A percentile compares a stretch with the other conserved stretches of the same genome.
Evolutionary conservation across 2,329 filamentous ascomycete species (phyloP).

Genomic region (Colletotrichum cordylinicola): DNA sequence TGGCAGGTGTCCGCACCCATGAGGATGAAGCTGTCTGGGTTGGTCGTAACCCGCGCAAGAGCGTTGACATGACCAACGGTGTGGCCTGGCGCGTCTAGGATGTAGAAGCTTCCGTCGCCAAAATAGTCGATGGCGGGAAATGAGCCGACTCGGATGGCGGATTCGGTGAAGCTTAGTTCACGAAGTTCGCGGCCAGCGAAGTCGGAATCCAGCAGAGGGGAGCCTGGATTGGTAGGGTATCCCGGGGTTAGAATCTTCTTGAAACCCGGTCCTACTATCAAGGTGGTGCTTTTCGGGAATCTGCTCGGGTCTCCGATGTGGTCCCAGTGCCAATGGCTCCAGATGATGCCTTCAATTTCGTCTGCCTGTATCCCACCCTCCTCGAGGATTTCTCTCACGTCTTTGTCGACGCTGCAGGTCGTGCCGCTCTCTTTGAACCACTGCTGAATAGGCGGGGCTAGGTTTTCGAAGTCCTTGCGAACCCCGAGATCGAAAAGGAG

Average conservation of each 20-base stretch:
- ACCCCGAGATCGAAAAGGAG: background rate
- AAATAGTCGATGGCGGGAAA: background rate
- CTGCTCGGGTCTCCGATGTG: background rate
- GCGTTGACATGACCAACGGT: background rate
- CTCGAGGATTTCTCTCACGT: background rate
- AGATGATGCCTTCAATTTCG: background rate
- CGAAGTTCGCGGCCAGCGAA: background rate
- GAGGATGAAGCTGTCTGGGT: background rate
- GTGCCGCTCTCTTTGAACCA: background rate
- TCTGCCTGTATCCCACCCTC: fast-evolving
- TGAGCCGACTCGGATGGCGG: background rate
- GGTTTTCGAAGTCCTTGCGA: background rate
- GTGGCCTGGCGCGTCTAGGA: background rate
- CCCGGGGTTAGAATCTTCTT: background rate
- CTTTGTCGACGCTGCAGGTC: background rate
- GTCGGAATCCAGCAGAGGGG: background rate
- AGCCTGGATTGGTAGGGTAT: background rate
- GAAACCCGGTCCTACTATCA: background rate
- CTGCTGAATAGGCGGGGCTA: background rate
- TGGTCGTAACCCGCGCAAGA: background rate
- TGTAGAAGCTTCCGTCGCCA: background rate
- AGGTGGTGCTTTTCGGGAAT: background rate
- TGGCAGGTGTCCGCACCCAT: background rate
- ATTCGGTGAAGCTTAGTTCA: background rate
- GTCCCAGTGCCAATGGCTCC: background rate